Conservation (phyloP, 371 early-diverging fungal genomes). For the Syncephalastrum racemosum region DNA sequence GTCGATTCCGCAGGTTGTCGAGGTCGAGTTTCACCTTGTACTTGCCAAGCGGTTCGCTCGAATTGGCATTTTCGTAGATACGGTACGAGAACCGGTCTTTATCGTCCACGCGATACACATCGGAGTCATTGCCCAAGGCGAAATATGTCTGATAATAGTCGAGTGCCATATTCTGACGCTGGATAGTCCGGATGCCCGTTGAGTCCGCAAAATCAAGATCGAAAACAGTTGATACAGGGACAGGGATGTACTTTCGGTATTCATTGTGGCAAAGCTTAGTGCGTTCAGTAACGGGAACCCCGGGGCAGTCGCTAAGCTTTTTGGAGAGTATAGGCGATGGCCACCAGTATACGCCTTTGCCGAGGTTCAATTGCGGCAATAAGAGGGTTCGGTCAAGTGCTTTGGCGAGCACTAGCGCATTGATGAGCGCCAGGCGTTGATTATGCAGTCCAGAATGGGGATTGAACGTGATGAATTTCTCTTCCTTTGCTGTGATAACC, state of each 20-base stretch:
- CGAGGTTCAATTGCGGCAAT: slow-evolving; percentile 33
- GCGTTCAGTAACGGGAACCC: slow-evolving; percentile 9
- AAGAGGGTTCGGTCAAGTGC: slow-evolving; percentile 32
- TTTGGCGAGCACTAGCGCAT: slow-evolving; percentile 34
- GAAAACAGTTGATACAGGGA: slow-evolving; percentile 20
- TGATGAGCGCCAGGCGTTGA: slow-evolving; percentile 31
- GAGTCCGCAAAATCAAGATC: slow-evolving; percentile 24
- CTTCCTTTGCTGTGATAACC: not conserved
- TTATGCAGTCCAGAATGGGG: slow-evolving; percentile 45
- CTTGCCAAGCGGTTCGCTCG: slow-evolving; percentile 17
- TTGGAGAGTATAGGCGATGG: slow-evolving; percentile 9
- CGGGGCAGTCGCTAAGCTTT: slow-evolving; percentile 14
- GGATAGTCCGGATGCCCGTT: slow-evolving; percentile 28
- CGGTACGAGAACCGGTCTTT: slow-evolving; percentile 42
- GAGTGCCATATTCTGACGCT: slow-evolving; percentile 27
- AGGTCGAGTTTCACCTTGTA: slow-evolving; percentile 33
- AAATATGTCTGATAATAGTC: not conserved
- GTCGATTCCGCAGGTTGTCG: slow-evolving; percentile 27
- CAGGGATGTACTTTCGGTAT: slow-evolving; percentile 27
- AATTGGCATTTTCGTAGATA: slow-evolving; percentile 37
- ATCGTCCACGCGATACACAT: slow-evolving; percentile 33
- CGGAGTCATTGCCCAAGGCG: slow-evolving; percentile 12
- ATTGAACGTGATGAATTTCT: slow-evolving; percentile 32
- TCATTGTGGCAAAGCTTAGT: slow-evolving; percentile 14
- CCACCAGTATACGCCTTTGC: slow-evolving; percentile 27